Percentiles rank a stretch among this genome's conserved stretches.
Evolutionary conservation across 345 rosid species (phyloP).

Genomic region (Euphorbia pulcherrima): DNA sequence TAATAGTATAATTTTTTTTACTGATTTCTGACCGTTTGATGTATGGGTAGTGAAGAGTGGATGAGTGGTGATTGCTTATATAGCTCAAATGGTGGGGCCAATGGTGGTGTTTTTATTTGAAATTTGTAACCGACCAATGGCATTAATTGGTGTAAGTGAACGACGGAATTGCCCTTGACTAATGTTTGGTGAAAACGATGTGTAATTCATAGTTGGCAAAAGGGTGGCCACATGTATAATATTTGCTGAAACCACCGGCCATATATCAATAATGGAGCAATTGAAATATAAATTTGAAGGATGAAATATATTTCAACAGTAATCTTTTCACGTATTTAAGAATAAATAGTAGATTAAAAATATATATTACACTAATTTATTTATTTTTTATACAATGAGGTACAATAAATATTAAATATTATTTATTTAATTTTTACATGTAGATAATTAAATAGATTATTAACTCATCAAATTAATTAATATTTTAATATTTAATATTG

Average conservation of each 20-base stretch:
- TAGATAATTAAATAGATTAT: no score
- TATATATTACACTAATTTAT: no score
- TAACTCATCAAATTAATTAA: no score
- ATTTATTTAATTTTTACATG: no score
- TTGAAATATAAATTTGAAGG: neutral
- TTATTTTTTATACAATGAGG: no score
- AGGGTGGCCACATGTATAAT: constrained; percentile 19
- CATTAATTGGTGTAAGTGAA: neutral
- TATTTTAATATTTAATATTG: no score
- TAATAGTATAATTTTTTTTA: neutral
- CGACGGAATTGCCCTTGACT: constrained; percentile 4
- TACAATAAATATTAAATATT: no score
- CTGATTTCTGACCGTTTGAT: constrained; percentile 4
- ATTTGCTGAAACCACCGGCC: constrained; percentile 36
- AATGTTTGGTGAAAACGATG: constrained; percentile 7
- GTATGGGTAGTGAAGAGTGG: neutral
- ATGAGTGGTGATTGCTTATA: constrained; percentile 12
- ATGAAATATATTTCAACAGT: no score
- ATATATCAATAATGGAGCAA: constrained; percentile 13
- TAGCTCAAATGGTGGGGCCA: constrained; percentile 21
- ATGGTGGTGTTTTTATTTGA: constrained; percentile 15
- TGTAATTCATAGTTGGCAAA: constrained; percentile 20
- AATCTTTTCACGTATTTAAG: no score
- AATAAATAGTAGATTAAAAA: no score
- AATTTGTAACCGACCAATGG: constrained; percentile 31